Evolutionary conservation across 495 filamentous ascomycete species (phyloP).

Genomic region (Xylaria castorea): DNA sequence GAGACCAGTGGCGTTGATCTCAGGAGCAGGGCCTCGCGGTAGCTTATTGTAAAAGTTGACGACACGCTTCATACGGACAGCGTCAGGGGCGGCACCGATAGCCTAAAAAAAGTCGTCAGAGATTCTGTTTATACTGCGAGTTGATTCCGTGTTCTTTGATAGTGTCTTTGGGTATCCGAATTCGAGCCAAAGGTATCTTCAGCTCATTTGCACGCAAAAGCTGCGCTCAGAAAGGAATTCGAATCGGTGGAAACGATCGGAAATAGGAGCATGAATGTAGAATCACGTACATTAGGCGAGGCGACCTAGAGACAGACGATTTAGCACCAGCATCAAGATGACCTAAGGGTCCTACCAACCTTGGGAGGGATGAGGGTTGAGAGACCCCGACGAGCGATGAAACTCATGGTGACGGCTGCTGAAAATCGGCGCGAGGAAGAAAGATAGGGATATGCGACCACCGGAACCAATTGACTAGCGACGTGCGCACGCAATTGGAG

Average conservation of each 20-base stretch:
- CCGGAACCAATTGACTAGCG: constrained; percentile 36
- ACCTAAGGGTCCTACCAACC: constrained; percentile 60
- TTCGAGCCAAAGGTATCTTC: not conserved
- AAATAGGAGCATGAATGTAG: not conserved
- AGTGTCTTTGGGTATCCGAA: not conserved
- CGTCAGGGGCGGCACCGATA: constrained; percentile 91
- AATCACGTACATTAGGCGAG: constrained; percentile 83
- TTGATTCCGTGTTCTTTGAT: not conserved
- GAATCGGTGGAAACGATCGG: not conserved
- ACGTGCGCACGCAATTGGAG: constrained; percentile 36
- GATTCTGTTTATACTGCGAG: constrained; percentile 6
- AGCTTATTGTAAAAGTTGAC: constrained; percentile 98
- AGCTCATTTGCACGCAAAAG: constrained; percentile 12
- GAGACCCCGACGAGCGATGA: constrained; percentile 83
- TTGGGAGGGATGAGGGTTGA: constrained; percentile 99
- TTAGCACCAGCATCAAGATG: constrained; percentile 38
- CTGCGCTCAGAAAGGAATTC: not conserved
- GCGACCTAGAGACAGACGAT: constrained; percentile 60
- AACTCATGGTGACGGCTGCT: constrained; percentile 79
- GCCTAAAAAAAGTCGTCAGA: constrained; percentile 66
- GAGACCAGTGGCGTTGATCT: constrained; percentile 77
- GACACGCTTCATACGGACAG: constrained; percentile 92
- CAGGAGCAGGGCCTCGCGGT: constrained; percentile 84
- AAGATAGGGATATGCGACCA: constrained; percentile 29
- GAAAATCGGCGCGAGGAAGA: constrained; percentile 35